Percentiles rank a stretch among this genome's conserved stretches.
These are phyloP conservation scores for Emericellopsis atlantica DNA, from an alignment of 2,329 filamentous ascomycete species.

Conservation along the genomic window DNA sequence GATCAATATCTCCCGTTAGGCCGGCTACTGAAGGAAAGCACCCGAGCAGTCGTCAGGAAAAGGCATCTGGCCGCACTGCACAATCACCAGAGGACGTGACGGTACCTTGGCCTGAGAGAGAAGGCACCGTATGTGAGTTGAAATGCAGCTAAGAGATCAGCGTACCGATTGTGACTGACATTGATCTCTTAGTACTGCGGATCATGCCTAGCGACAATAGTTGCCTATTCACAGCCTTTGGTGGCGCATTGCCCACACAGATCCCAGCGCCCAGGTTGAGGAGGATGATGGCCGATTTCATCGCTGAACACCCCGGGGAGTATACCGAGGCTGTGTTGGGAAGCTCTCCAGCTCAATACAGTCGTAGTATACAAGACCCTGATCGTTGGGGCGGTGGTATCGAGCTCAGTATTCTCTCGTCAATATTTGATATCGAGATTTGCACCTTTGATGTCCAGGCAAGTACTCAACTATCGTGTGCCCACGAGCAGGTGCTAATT, in stretches of 20 bases:
- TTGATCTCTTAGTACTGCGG: constrained; percentile 49
- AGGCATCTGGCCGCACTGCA: background rate
- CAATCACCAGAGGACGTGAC: constrained; percentile 18
- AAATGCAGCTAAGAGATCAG: background rate
- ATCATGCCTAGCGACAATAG: constrained; percentile 97
- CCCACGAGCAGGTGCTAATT: background rate
- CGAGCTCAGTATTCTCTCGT: constrained; percentile 73
- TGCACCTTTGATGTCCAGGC: constrained; percentile 69
- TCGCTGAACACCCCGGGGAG: constrained; percentile 57
- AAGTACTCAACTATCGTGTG: constrained; percentile 2
- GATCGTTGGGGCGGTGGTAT: constrained; percentile 88
- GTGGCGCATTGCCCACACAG: constrained; percentile 57
- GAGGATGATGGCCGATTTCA: constrained; percentile 65
- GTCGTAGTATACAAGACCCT: constrained; percentile 64
- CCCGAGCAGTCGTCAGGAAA: background rate
- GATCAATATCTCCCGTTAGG: constrained; percentile 6
- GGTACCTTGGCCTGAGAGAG: constrained; percentile 34
- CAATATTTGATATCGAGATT: constrained; percentile 77
- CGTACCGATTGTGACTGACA: too few relatives aligned
- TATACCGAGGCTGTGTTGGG: constrained; percentile 73
- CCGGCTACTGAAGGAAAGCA: background rate
- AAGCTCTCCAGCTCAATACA: constrained; percentile 61
- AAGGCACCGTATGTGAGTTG: constrained; percentile 35
- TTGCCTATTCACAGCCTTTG: constrained; percentile 85
- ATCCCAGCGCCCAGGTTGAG: constrained; percentile 47